These are phyloP conservation scores for Centrapalus pauciflorus DNA, from an alignment of 129 eudicot genomes.

Conservation along the genomic window DNA sequence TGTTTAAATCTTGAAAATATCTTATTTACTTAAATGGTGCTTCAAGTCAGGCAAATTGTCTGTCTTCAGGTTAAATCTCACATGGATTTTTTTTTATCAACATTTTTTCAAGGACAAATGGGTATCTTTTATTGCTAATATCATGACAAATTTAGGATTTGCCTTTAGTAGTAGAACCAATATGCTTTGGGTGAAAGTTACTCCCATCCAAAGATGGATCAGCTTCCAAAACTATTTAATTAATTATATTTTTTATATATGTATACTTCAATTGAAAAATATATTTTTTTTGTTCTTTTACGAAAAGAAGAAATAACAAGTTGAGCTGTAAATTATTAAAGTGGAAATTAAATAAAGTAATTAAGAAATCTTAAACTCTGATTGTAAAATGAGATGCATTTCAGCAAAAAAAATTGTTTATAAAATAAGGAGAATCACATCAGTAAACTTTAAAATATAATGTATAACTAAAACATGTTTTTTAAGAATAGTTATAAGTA, in stretches of 20 bases:
- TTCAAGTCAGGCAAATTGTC: neutral
- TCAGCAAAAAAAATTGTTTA: constrained; percentile 2
- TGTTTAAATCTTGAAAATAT: too few species aligned
- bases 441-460: too few species aligned
- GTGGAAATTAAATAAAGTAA: constrained; percentile 6
- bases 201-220: constrained; percentile 17
- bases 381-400: neutral
- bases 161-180: neutral
- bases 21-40: too few species aligned
- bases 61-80: neutral
- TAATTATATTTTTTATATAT: neutral
- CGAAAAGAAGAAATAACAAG: constrained; percentile 14
- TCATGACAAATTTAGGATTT: constrained; percentile 21
- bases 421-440: neutral
- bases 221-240: neutral
- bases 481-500: too few species aligned
- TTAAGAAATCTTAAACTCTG: neutral
- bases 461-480: too few species aligned
- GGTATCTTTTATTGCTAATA: neutral
- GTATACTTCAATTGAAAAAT: neutral
- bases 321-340: constrained; percentile 13
- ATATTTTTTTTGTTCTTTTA: constrained; percentile 25
- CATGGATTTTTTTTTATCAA: neutral
- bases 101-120: neutral
- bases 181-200: constrained; percentile 20